These are phyloP conservation scores for Fagus crenata DNA, from an alignment of 306 rosid species.

Conservation along the genomic window DNA sequence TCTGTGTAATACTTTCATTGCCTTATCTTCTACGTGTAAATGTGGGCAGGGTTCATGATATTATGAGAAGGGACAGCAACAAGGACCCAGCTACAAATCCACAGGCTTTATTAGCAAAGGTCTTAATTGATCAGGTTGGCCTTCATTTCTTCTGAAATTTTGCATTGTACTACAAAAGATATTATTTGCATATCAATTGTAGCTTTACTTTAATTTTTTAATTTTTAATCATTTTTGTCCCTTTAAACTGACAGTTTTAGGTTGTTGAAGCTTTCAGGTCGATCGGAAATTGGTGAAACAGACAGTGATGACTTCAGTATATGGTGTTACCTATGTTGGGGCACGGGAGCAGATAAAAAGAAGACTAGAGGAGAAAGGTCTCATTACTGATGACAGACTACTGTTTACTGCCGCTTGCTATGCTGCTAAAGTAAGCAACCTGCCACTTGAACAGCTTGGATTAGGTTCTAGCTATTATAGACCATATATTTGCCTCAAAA, in stretches of 20 bases:
- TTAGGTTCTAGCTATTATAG: constrained; percentile 14
- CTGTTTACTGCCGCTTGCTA: constrained; percentile 74
- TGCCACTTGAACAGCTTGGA: constrained; percentile 8
- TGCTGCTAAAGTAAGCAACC: constrained; percentile 73
- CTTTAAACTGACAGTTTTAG: constrained; percentile 1
- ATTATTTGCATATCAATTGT: constrained; percentile 9
- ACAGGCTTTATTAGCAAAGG: constrained; percentile 62
- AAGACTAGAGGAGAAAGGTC: constrained; percentile 83
- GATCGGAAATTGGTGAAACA: constrained; percentile 87
- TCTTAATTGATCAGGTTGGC: constrained; percentile 69
- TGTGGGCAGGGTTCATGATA: constrained; percentile 69
- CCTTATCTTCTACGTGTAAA: constrained; percentile 22
- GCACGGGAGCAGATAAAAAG: constrained; percentile 83
- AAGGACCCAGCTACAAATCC: constrained; percentile 64
- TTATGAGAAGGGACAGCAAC: constrained; percentile 67
- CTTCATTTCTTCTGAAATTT: constrained; percentile 22
- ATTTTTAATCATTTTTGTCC: neutral
- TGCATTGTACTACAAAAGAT: constrained; percentile 17
- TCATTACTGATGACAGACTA: constrained; percentile 65
- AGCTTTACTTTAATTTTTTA: constrained; percentile 21
- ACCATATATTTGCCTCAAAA: constrained; percentile 16
- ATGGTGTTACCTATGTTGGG: constrained; percentile 86
- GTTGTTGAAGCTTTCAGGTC: constrained; percentile 59
- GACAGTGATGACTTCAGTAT: constrained; percentile 92
- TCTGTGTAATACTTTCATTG: neutral